Conservation (phyloP, 2,329 filamentous ascomycete genomes). For the Elsinoe arachidis region DNA sequence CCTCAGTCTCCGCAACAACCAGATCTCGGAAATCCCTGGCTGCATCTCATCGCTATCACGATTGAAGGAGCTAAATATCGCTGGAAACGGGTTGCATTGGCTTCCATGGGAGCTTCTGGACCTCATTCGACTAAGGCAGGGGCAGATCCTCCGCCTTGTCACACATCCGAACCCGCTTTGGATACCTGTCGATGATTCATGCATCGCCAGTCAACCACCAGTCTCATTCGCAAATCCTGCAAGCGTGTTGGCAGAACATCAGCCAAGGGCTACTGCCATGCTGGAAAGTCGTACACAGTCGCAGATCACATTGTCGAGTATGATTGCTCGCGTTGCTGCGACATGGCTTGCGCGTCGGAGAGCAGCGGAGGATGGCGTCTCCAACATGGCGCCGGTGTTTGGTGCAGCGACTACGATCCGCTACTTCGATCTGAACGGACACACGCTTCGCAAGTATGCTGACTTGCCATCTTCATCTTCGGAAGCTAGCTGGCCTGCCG, state of each 20-base stretch:
- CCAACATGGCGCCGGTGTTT: constrained; percentile 21
- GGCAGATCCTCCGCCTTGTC: constrained; percentile 44
- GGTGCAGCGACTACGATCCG: constrained; percentile 21
- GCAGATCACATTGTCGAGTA: background rate
- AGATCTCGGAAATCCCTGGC: constrained; percentile 52
- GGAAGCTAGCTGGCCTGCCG: background rate
- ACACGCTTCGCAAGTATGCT: constrained; percentile 7
- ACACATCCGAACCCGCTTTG: constrained; percentile 57
- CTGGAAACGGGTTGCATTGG: constrained; percentile 52
- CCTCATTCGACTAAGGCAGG: constrained; percentile 37
- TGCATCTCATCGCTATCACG: constrained; percentile 50
- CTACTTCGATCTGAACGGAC: constrained; percentile 26
- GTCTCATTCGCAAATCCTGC: background rate
- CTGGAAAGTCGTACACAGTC: background rate
- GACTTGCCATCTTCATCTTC: constrained; percentile 10
- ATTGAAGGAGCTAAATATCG: constrained; percentile 56
- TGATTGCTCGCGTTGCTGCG: background rate
- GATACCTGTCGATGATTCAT: constrained; percentile 20
- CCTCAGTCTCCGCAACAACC: constrained; percentile 58
- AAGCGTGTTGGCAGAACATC: background rate
- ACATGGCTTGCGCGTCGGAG: background rate
- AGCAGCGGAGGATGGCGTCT: too few species aligned
- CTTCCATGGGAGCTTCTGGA: constrained; percentile 57
- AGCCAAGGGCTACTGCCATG: too few species aligned
- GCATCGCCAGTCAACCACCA: background rate